Base-by-base conservation (phyloP, 345 rosid species). In the Aegle marmelos region DNA sequence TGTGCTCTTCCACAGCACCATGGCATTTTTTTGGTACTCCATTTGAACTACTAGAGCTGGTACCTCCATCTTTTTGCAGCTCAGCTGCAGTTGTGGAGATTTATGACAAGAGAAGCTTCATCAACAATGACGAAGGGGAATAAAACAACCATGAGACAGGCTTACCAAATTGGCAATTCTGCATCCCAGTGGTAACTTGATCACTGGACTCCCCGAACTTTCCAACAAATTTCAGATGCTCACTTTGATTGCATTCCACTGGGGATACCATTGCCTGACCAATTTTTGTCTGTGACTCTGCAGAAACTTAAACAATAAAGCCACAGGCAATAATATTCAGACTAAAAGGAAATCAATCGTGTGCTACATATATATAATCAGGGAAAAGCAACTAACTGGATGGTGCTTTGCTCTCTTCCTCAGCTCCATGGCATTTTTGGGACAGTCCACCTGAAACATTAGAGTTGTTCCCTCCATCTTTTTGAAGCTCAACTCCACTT, bases 321-420 rank as follows among this genome's bases (percentile, higher is more conserved):
- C 25, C 57, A 62, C 9, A 11, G 58, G 25, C 5, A 58, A 6
- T 9, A 39, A 37, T 16, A 59, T 25, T 56, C 60, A 19, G 53
- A 57, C 58, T 37, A 21, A 53, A 73, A 58, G 7, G 50, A 13
- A 59, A 24, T 58, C 54, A 36, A 58, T n/a, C 8, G 8, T 50
- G 27, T 1, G 31, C 56, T 21, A n/a, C 33, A 25, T 10, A 56
- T 63, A 50, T 21, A 6, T 37, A 70, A 1, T 21, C 22, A 4
- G 50, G 27, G 68, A 73, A n/a, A 21, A 6, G 14, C 50, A 69
- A 68, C 59, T 69, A 39, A 83, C 86, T 30, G 76, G 79, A 48
- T 50, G 39, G 70, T 41, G 68, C 31, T 68, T 24, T 73, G 39
- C 31, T 39, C 62, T 54, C 48, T 72, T 54, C 68, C 67, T 72